These are phyloP conservation scores for Suhomyces ambrosiae DNA, from an alignment of 1,139 yeast genomes.

Conservation along the genomic window DNA sequence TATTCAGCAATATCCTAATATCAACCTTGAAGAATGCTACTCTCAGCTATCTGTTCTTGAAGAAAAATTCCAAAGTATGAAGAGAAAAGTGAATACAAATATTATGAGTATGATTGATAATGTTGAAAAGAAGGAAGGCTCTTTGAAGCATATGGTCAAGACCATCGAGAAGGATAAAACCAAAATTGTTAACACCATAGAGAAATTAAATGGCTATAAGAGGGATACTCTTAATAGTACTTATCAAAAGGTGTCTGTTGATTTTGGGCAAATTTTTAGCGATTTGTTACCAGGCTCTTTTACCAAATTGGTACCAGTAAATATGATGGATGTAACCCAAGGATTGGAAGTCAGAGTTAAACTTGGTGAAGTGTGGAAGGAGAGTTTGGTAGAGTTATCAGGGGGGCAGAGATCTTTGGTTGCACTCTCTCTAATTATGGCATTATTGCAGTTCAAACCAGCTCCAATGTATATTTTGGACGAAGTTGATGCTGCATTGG, in stretches of 20 bases:
- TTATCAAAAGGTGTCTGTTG: constrained; percentile 81
- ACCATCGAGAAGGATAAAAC: constrained; percentile 89
- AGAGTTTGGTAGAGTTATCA: constrained; percentile 88
- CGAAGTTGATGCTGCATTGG: constrained; percentile 98
- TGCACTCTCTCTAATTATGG: constrained; percentile 88
- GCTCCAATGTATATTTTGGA: constrained; percentile 98
- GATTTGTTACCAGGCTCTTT: constrained; percentile 88
- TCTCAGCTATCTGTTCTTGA: constrained; percentile 58
- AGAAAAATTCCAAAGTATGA: constrained; percentile 72
- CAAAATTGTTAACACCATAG: constrained; percentile 86
- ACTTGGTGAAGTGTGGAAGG: constrained; percentile 94
- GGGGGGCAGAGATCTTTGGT: constrained; percentile 97
- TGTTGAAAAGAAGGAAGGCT: constrained; percentile 83
- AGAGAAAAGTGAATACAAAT: constrained; percentile 80
- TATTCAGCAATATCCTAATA: constrained; percentile 59
- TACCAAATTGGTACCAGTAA: constrained; percentile 85
- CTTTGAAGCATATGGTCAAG: constrained; percentile 76
- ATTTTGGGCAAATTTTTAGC: constrained; percentile 90
- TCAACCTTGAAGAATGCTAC: constrained; percentile 64
- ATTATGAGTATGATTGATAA: constrained; percentile 94
- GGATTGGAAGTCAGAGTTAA: constrained; percentile 93
- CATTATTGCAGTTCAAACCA: constrained; percentile 89
- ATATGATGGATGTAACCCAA: constrained; percentile 78
- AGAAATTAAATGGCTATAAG: constrained; percentile 84
- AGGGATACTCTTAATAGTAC: constrained; percentile 81